Percentiles rank a stretch among this genome's conserved stretches.
phyloP scores from a whole-genome alignment of 1,284 basidiomycete genomes.

The Bjerkandera adusta region DNA sequence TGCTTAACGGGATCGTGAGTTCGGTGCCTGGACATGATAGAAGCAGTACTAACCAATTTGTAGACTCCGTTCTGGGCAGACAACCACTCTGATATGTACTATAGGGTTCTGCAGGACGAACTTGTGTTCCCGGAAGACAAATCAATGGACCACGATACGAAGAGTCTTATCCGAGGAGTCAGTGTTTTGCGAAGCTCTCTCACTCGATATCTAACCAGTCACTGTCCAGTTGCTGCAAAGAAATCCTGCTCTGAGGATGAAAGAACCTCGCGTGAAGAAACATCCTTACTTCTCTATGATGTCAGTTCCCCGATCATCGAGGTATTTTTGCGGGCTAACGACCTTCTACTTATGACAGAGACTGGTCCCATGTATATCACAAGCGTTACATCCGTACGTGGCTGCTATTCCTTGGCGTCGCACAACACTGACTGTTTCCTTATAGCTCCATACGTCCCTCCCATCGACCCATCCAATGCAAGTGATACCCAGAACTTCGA shows the following conservation, averaged over 20 bases:
- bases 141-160: slow-evolving; percentile 91
- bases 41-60: slow-evolving; percentile 19
- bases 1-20: slow-evolving; percentile 86
- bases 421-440: slow-evolving; percentile 8
- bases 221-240: slow-evolving; percentile 77
- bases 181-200: slow-evolving; percentile 32
- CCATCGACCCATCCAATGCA: slow-evolving; percentile 89
- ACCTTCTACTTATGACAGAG: slow-evolving; percentile 46
- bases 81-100: slow-evolving; percentile 95
- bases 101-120: slow-evolving; percentile 85
- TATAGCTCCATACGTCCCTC: slow-evolving; percentile 93
- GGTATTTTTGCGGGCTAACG: slow-evolving; percentile 10
- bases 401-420: slow-evolving; percentile 1
- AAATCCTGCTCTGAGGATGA: slow-evolving; percentile 87
- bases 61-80: slow-evolving; percentile 94
- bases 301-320: slow-evolving; percentile 44
- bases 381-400: slow-evolving; percentile 86
- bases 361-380: slow-evolving; percentile 92
- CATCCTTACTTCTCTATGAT: slow-evolving; percentile 98
- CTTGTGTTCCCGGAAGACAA: slow-evolving; percentile 87
- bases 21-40: slow-evolving; percentile 10
- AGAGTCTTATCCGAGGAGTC: slow-evolving; percentile 91
- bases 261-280: slow-evolving; percentile 89
- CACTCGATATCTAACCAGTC: slow-evolving; percentile 12
- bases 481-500: slow-evolving; percentile 98